phyloP scores from a whole-genome alignment of 352 stramenopile species.

The Aphanomyces stellatus region DNA sequence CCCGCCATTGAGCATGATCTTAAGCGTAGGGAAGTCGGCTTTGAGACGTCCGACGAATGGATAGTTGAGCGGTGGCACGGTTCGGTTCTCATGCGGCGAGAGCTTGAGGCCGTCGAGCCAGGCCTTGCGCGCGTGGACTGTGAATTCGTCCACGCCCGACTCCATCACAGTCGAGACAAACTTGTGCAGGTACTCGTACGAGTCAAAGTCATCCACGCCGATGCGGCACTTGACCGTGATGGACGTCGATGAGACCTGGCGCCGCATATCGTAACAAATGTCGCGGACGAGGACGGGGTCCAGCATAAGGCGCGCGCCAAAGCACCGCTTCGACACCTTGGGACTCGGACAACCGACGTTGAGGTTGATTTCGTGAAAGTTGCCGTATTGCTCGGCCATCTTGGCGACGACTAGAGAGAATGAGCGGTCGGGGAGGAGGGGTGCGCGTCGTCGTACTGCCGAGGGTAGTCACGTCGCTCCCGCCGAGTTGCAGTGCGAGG shows the following conservation, averaged over 20 bases:
- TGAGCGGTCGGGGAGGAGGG: neutral
- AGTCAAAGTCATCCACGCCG: slow-evolving; percentile 92
- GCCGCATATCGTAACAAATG: slow-evolving; percentile 84
- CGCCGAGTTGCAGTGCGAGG: slow-evolving; percentile 92
- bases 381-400: slow-evolving; percentile 76
- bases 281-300: slow-evolving; percentile 91
- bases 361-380: slow-evolving; percentile 94
- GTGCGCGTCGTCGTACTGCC: slow-evolving; percentile 27
- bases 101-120: slow-evolving; percentile 93
- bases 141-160: slow-evolving; percentile 92
- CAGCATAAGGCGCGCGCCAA: slow-evolving; percentile 97
- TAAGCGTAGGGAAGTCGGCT: slow-evolving; percentile 92
- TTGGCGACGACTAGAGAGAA: slow-evolving; percentile 46
- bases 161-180: slow-evolving; percentile 91
- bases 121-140: slow-evolving; percentile 97
- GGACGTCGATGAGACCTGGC: slow-evolving; percentile 28
- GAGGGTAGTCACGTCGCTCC: slow-evolving; percentile 81
- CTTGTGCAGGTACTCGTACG: slow-evolving; percentile 84
- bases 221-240: slow-evolving; percentile 99
- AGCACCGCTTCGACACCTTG: slow-evolving; percentile 78
- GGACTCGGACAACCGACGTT: slow-evolving; percentile 93
- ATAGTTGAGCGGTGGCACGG: slow-evolving; percentile 95
- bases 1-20: slow-evolving; percentile 97
- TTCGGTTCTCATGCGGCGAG: slow-evolving; percentile 96
- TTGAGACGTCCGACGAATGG: slow-evolving; percentile 91